Evolutionary conservation across 305 asterid genomes (phyloP).

Genomic region (Fraxinus baroniana): DNA sequence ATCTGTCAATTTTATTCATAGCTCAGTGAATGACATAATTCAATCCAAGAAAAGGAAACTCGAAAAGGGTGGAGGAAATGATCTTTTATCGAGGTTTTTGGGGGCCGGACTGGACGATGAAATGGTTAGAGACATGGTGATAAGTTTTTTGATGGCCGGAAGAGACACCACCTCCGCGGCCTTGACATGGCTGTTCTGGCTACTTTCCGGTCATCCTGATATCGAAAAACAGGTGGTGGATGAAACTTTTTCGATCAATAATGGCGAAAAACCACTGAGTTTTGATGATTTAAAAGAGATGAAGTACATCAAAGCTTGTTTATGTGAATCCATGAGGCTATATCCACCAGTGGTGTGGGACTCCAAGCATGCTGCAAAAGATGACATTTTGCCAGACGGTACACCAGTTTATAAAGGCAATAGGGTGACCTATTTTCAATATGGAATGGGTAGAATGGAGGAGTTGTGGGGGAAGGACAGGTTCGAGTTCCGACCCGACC

Average conservation of each 20-base stretch:
- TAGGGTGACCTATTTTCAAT: slow-evolving; percentile 62
- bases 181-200: slow-evolving; percentile 71
- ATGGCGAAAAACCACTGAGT: not conserved
- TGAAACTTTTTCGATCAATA: slow-evolving; percentile 25
- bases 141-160: slow-evolving; percentile 61
- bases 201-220: slow-evolving; percentile 33
- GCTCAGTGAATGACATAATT: slow-evolving; percentile 41
- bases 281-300: slow-evolving; percentile 43
- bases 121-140: slow-evolving; percentile 56
- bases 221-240: slow-evolving; percentile 32
- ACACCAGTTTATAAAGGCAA: slow-evolving; percentile 45
- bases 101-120: slow-evolving; percentile 40
- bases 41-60: slow-evolving; percentile 26
- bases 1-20: slow-evolving; percentile 40
- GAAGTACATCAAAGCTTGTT: slow-evolving; percentile 44
- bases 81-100: slow-evolving; percentile 50
- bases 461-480: slow-evolving; percentile 63
- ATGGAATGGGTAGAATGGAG: slow-evolving; percentile 77
- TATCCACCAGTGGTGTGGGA: slow-evolving; percentile 81
- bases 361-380: slow-evolving; percentile 59
- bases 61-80: not conserved
- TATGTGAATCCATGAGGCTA: slow-evolving; percentile 68
- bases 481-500: slow-evolving; percentile 55
- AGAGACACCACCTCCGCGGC: slow-evolving; percentile 70
- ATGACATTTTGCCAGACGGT: slow-evolving; percentile 62